phyloP scores from a whole-genome alignment of 2,329 filamentous ascomycete species.

The Diplodia sapinea region DNA sequence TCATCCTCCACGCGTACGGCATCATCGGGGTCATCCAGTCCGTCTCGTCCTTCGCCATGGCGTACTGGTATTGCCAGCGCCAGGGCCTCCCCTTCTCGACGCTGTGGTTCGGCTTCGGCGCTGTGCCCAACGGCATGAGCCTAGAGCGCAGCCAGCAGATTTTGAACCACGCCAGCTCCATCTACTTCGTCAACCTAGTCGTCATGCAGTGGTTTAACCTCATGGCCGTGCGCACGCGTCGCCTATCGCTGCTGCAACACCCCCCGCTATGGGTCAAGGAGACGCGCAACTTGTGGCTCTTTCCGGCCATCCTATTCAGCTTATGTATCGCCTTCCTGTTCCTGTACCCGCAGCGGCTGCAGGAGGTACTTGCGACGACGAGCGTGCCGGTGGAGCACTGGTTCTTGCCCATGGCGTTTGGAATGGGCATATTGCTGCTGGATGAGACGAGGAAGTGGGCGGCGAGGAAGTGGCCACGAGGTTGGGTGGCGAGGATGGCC shows the following conservation, averaged over 20 bases:
- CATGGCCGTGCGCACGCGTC: slow-evolving; percentile 67
- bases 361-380: slow-evolving; percentile 65
- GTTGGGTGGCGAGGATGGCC: slow-evolving; percentile 64
- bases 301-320: slow-evolving; percentile 73
- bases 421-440: slow-evolving; percentile 65
- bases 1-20: slow-evolving; percentile 75
- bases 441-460: slow-evolving; percentile 71
- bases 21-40: slow-evolving; percentile 65
- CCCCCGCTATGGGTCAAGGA: slow-evolving; percentile 68
- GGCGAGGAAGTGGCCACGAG: slow-evolving; percentile 64
- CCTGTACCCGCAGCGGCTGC: slow-evolving; percentile 68
- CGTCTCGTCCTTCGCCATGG: slow-evolving; percentile 52
- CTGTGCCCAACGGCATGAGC: slow-evolving; percentile 54
- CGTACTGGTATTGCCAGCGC: slow-evolving; percentile 53
- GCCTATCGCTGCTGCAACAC: slow-evolving; percentile 72
- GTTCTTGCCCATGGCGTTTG: slow-evolving; percentile 78
- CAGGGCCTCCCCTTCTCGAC: slow-evolving; percentile 69
- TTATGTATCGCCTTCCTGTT: slow-evolving; percentile 70
- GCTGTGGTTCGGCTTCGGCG: slow-evolving; percentile 71
- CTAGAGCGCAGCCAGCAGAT: slow-evolving; percentile 60
- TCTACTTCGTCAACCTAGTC: slow-evolving; percentile 82
- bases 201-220: slow-evolving; percentile 84
- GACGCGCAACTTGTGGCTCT: slow-evolving; percentile 71
- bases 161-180: slow-evolving; percentile 69
- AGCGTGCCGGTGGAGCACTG: slow-evolving; percentile 73